Base-by-base conservation (phyloP, 768 basidiomycete species). In the Lactarius akahatsu region DNA sequence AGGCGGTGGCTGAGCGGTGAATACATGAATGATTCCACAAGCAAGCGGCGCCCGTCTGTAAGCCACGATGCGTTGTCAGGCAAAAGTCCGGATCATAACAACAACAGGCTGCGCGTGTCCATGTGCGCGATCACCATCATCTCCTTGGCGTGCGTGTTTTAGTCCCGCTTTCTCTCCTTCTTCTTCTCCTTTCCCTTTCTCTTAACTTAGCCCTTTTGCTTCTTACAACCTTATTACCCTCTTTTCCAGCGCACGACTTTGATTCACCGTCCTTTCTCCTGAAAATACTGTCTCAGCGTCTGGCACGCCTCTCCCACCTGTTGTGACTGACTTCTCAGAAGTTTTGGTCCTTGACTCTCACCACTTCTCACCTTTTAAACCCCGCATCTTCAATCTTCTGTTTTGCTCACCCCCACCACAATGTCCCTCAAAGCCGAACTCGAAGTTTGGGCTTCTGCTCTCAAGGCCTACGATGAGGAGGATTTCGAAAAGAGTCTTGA, bases 381-480 rank as follows among this genome's bases (percentile, higher is more conserved):
- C 40, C 38, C 45, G 26, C 45, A 34, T 0, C 28, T 4, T n/a
- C 52, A 13, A 18, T 47, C 43, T 28, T n/a, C 45, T 52, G 54
- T 26, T 26, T 32, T 32, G 8, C 34, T 40, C 18, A 40, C 23
- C 50, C 56, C 16, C 54, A 41, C 9, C 34, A 36, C 45, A 57
- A 79, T 79, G 78, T 79, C 79, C 60, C 78, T 79, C 75, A 79
- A 79, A 67, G 79, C 80, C 16, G 84, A 86, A 81, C 85, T 98
- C 52, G 91, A 95, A 75, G 87, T 83, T 2, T 96, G 94, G 94
- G 86, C 87, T 16, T 81, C 90, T 45, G 96, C 96, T 65, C 86
- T 98, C 75, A 84, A 87, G 72, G 90, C 94, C 4, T 97, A 96
- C 77, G 94, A 96, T 70, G 86, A 85, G 8, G 83, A 91, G 72